phyloP scores from a whole-genome alignment of 176 grass and related monocot species.

The Triticum turgidum region DNA sequence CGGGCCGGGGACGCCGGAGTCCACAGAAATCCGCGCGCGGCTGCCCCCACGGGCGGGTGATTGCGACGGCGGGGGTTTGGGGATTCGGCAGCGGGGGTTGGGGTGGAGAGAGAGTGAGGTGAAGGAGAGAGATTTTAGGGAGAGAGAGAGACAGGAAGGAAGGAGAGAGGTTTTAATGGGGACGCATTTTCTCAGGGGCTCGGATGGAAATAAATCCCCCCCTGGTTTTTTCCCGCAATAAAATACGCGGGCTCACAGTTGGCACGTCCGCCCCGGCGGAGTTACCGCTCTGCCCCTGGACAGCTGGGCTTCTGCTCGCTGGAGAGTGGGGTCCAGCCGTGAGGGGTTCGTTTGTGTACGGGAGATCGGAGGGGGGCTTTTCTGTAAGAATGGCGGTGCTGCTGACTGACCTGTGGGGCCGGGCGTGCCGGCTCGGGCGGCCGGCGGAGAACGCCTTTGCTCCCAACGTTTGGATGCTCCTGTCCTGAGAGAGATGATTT shows the following conservation, averaged over 20 bases:
- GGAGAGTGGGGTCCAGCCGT: neutral
- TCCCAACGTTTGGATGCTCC: slow-evolving; percentile 23
- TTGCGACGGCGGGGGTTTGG: slow-evolving; percentile 13
- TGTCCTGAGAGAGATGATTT: neutral
- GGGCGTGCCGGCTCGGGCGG: neutral
- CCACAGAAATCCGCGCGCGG: neutral
- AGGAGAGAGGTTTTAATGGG: neutral
- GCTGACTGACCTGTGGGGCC: neutral
- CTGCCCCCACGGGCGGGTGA: neutral
- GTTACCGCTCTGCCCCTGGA: slow-evolving; percentile 28
- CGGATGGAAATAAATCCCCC: neutral
- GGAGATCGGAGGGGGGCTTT: neutral
- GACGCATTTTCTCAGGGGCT: neutral
- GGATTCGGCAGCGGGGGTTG: neutral
- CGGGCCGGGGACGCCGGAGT: neutral
- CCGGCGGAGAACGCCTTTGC: neutral
- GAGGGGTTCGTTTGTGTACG: neutral
- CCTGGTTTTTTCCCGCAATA: neutral
- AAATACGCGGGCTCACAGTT: slow-evolving; percentile 9
- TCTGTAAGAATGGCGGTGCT: neutral
- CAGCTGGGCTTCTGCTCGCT: neutral
- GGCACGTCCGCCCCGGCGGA: neutral
- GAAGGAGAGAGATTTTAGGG: slow-evolving; percentile 15
- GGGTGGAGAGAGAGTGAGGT: slow-evolving; percentile 11
- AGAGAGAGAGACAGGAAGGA: neutral